These are phyloP conservation scores for Apiospora koreana DNA, from an alignment of 2,329 filamentous ascomycete species.

Conservation along the genomic window DNA sequence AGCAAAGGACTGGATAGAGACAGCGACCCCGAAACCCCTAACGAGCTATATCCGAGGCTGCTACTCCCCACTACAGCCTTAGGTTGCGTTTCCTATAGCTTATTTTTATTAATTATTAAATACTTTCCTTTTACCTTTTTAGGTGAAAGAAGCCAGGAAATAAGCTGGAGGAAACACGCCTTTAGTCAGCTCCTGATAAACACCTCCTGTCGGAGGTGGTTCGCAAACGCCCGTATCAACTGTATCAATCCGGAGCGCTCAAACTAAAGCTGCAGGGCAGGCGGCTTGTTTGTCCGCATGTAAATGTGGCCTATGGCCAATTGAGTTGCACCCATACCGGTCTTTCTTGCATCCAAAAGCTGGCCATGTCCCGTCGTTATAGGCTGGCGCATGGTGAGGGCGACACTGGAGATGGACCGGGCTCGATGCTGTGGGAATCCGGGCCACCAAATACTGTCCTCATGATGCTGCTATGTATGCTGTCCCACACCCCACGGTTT, in stretches of 20 bases:
- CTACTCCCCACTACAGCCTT: not conserved
- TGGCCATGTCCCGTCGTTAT: not conserved
- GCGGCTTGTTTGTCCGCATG: not conserved
- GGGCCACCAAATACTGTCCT: not conserved
- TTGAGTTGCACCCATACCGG: not conserved
- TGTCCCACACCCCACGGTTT: not conserved
- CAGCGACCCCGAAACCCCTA: not conserved
- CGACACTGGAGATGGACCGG: not conserved
- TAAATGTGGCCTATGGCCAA: not conserved
- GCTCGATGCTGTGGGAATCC: not conserved
- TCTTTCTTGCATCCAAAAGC: not conserved
- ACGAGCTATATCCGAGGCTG: not conserved
- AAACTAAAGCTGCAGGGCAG: not conserved
- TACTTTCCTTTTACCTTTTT: too few species aligned
- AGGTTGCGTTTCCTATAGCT: too few species aligned
- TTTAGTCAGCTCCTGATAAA: conserved; percentile 5
- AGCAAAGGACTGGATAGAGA: not conserved
- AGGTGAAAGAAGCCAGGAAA: too few species aligned
- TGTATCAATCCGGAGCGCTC: not conserved
- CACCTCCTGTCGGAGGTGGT: not conserved
- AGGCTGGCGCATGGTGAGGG: not conserved
- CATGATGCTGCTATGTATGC: not conserved
- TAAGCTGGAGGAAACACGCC: too few species aligned
- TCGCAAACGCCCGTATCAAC: not conserved
- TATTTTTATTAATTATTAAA: too few species aligned